Base-by-base conservation (phyloP, 2,329 filamentous ascomycete genomes). In the Beauveria asiatica region DNA sequence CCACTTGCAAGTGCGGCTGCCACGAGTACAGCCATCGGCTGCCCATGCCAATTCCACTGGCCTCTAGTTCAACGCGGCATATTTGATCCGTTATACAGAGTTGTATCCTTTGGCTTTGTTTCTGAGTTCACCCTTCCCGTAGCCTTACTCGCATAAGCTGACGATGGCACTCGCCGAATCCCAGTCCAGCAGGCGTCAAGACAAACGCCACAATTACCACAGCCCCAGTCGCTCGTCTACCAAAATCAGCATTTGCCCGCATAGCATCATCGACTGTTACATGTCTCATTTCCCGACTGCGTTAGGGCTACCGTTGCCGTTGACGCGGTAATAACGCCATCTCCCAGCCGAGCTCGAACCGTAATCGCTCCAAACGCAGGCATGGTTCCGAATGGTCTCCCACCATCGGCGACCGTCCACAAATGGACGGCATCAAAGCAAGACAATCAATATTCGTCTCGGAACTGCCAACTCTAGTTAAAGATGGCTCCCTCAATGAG, bases 301-400 rank as follows among this genome's bases (percentile, higher is more conserved):
- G 21, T 3, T 33, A 33, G 30, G 30, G 19, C 54, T 48, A 3
- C 25, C 2, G 17, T 33, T 45, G 48, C 56, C 56, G 56, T 59
- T 51, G 48, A 25, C 56, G 56, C 48, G 46, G 48, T 49, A 59
- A 45, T 49, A 33, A 45, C 5, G 30, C 30, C 57, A 46, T 59
- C 41, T 54, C 57, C 49, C 49, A 53, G 49, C 57, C 57, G 49
- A 59, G 57, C 57, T 44, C 58, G 58, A 55, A 3, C 51, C 58
- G 58, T 60, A 60, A 60, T 60, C 58, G 58, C 58, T 50, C 51
- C 55, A 51, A 42, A 19, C 51, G 23, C 49, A 19, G 16, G n/a
- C n/a, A 44, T 10, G 13, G 53, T 23, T 21, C 23, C 13, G 27
- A 30, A 37, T 52, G 8, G 17, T n/a, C 41, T 37, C 39, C 45